Evolutionary conservation across 495 filamentous ascomycete species (phyloP), one percentile per base, ranked within the genome.

Genomic region (Trichoderma erinaceum): DNA sequence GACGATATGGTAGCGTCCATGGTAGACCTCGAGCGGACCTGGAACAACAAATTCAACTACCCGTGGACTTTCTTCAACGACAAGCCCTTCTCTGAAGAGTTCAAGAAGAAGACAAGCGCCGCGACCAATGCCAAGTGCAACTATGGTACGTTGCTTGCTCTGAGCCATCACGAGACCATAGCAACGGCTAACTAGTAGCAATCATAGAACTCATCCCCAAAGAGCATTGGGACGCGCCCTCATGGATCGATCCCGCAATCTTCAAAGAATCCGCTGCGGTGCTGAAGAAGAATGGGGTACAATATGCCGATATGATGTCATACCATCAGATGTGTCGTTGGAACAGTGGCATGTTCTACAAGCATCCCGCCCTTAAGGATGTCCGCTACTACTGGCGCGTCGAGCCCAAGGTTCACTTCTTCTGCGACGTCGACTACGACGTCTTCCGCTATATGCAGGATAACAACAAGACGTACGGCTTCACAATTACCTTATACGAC

Each of bases 1-100:
- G 76, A 87, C 29, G 91, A 89, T 16, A 88, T 98, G 83, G 77
- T 99, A 32, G 85, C 88, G 71, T 88, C 91, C 7, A 99, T 99
- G 89, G 78, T 79, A 52, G 94, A 98, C 75, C 82, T 98, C 65
- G 96, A 99, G 78, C 79, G 91, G 69, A 97, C 93, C 10, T 99
- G 92, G 91, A 99, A 99, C 75, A 83, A 86, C 81, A 99, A 98
- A 75, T 99, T 98, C 84, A 98, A 99, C 79, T 99, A 98, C 77
- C 96, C 96, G 18, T 99, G 95, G 90, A 97, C 92, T 63, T 98
- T 99, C 79, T 93, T 99, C 82, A 99, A 99, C 79, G 95, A 99
- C 74, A 88, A 88, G 38, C 90, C 89, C 16, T 99, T 99, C 75
- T 86, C 89, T 16, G 89, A 91, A 44, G 93, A 98, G 73, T 99